Evolutionary conservation across 352 stramenopile genomes (phyloP).

Genomic region (Globisporangium radiosum): DNA sequence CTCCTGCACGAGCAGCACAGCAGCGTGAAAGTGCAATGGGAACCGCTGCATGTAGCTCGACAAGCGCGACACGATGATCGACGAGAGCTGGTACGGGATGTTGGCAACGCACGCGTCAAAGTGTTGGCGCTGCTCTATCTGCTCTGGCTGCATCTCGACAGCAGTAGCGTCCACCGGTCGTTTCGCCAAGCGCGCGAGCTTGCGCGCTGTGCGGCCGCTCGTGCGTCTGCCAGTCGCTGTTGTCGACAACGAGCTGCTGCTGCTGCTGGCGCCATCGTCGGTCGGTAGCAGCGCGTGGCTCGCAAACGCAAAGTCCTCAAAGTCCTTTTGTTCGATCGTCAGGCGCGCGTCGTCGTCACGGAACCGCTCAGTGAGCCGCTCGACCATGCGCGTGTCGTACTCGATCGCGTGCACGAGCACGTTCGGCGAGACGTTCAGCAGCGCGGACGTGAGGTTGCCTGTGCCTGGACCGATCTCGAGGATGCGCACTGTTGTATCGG

Average conservation of each 20-base stretch:
- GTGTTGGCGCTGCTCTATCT: slow-evolving; percentile 6
- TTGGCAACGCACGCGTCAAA: slow-evolving; percentile 82
- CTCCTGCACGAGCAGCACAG: slow-evolving; percentile 79
- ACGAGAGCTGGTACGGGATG: slow-evolving; percentile 86
- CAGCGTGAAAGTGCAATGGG: slow-evolving; percentile 42
- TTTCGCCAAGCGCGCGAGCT: slow-evolving; percentile 7
- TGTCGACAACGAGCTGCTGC: slow-evolving; percentile 1
- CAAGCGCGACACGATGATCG: slow-evolving; percentile 67
- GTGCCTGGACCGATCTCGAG: slow-evolving; percentile 83
- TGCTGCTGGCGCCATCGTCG: background rate
- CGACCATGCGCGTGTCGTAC: slow-evolving; percentile 73
- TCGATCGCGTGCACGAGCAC: slow-evolving; percentile 67
- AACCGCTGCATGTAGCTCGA: slow-evolving; percentile 67
- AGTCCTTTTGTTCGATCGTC: slow-evolving; percentile 33
- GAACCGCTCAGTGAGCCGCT: slow-evolving; percentile 61
- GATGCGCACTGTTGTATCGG: slow-evolving; percentile 28
- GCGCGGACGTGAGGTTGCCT: slow-evolving; percentile 77
- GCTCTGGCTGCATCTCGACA: background rate
- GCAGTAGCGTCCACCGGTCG: slow-evolving; percentile 3
- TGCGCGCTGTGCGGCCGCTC: slow-evolving; percentile 8
- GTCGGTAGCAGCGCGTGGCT: slow-evolving; percentile 6
- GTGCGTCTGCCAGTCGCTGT: slow-evolving; percentile 6
- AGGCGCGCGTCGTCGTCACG: slow-evolving; percentile 17
- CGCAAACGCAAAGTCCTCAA: slow-evolving; percentile 38
- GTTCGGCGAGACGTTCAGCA: slow-evolving; percentile 38